These are phyloP conservation scores for Allomyces arbusculus DNA, from an alignment of 192 early-diverging fungal species.

Conservation along the genomic window DNA sequence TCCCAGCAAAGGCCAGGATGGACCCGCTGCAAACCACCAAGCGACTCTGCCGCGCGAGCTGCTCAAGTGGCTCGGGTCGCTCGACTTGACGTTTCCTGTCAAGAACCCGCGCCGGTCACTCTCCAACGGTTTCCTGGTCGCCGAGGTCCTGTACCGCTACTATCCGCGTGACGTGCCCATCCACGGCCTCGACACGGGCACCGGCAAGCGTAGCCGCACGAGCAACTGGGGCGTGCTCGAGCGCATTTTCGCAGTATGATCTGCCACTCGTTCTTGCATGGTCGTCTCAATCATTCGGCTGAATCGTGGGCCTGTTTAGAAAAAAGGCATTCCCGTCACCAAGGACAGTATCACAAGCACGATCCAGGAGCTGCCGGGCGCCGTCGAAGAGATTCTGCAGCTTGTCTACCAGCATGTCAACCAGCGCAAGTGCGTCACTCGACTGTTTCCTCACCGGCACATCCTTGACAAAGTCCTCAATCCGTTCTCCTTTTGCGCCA, in stretches of 20 bases:
- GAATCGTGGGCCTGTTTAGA: too few species aligned
- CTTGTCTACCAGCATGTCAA: not conserved
- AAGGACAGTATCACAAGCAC: not conserved
- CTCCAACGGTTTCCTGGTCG: slow-evolving; percentile 23
- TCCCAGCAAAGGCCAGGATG: too few species aligned
- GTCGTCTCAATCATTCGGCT: too few species aligned
- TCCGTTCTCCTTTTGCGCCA: not conserved
- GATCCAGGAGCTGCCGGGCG: not conserved
- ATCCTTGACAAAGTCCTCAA: not conserved
- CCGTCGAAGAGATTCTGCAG: not conserved
- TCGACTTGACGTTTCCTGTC: slow-evolving; percentile 17
- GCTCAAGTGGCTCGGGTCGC: slow-evolving; percentile 23
- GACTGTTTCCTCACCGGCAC: not conserved
- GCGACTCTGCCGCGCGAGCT: slow-evolving; percentile 15
- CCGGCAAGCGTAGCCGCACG: not conserved
- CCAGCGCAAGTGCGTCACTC: not conserved
- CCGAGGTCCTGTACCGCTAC: slow-evolving; percentile 24
- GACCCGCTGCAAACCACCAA: too few species aligned
- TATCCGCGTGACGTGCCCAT: slow-evolving; percentile 16
- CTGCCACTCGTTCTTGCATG: not conserved
- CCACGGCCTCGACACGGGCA: slow-evolving; percentile 18
- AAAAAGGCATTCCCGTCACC: too few species aligned
- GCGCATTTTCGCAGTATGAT: not conserved
- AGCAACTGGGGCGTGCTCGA: not conserved
- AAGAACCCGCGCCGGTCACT: slow-evolving; percentile 24